Evolutionary conservation across 2,329 filamentous ascomycete species (phyloP), one percentile per base, ranked within the genome.

Genomic region (Magnaporthiopsis rhizophila): DNA sequence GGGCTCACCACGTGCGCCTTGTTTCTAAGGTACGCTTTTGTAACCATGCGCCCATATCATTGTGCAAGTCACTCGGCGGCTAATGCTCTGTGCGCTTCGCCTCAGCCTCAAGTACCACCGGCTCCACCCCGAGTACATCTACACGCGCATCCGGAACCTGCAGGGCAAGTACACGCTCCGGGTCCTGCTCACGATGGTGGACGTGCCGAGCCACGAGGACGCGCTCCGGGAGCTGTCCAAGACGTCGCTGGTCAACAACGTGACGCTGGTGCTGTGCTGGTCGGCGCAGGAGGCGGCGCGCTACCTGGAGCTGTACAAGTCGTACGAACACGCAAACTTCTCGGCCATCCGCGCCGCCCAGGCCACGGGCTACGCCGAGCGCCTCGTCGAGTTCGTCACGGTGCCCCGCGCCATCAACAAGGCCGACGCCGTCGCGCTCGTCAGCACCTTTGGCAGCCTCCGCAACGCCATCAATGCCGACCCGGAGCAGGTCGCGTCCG

Each of bases 41-140:
- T 45, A 30, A 26, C 5, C 45, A n/a, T n/a, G 45, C 3, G 21
- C 45, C 3, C 34, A 8, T 36, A 4, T 21, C 45, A 24, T 11
- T 53, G n/a, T 24, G 21, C 45, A 21, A n/a, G 6, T 53, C 45
- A 11, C 45, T 53, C 45, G 21, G 45, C 18, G 21, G 21, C 26
- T 45, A 12, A 45, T 53, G 21, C 21, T 26, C 38, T 38, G 12
- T 28, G n/a, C 21, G 18, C 13, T 38, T 24, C 50, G 15, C 7
- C 28, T 11, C 64, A 83, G 91, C 61, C 84, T 99, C 64, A 99
- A 98, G 76, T 99, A 99, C 76, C 95, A 99, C 76, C 91, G 94
- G 34, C 83, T 99, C 63, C 95, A 99, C 73, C 95, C 95, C 0
- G 95, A 99, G 77, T 99, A 99, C 79, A 92, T 99, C 71, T 98